Percentiles rank a stretch among this genome's conserved stretches.
Conservation (phyloP, 169 alveolate genomes). For the Cryptosporidium xiaoi region DNA sequence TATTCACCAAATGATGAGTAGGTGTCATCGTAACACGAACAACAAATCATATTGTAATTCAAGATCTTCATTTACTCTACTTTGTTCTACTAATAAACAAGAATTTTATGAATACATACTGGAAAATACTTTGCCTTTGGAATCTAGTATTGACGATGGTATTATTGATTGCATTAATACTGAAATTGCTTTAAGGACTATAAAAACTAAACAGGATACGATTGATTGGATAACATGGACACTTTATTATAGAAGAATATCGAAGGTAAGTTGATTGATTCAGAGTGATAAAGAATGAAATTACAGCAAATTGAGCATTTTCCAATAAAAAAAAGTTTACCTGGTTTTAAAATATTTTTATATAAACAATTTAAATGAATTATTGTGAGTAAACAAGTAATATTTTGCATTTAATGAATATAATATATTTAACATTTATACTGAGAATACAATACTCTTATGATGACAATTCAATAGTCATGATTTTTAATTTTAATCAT, state of each 20-base stretch:
- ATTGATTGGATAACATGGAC: constrained; percentile 99
- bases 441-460: neutral
- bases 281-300: too few relatives aligned
- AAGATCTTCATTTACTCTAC: constrained; percentile 78
- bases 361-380: too few relatives aligned
- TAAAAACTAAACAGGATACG: constrained; percentile 96
- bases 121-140: constrained; percentile 98
- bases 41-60: neutral
- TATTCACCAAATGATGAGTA: constrained; percentile 31
- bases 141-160: constrained; percentile 93
- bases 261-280: constrained; percentile 79
- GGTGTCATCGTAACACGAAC: neutral
- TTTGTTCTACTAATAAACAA: constrained; percentile 92
- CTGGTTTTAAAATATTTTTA: too few relatives aligned
- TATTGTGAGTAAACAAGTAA: too few relatives aligned
- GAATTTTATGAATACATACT: constrained; percentile 96
- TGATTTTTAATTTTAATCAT: neutral
- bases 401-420: too few relatives aligned
- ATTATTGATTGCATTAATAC: constrained; percentile 96
- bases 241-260: constrained; percentile 96
- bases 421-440: too few relatives aligned
- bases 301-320: too few relatives aligned
- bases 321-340: too few relatives aligned
- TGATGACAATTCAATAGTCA: neutral
- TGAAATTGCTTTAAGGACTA: constrained; percentile 95